Evolutionary conservation across 2,329 filamentous ascomycete genomes (phyloP), one percentile per base, ranked within the genome.

Genomic region (Cladosporium phlei): DNA sequence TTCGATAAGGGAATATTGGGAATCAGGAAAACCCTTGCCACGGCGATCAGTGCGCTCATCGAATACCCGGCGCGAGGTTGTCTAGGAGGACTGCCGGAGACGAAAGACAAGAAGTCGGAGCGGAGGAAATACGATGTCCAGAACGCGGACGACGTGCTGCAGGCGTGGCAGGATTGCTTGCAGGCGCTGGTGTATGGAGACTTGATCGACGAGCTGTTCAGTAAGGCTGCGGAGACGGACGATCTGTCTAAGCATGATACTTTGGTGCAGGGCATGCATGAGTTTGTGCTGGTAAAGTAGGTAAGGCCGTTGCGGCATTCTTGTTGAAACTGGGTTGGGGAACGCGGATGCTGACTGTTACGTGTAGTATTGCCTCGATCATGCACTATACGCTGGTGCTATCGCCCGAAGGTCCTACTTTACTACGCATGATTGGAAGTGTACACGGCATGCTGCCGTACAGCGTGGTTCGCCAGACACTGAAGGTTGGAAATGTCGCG

Each of bases 1-100:
- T 91, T 89, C 59, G 86, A 91, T 63, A 88, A 88, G 65, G 86
- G 84, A 11, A 74, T 80, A 0, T 67, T 91, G 54, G 86, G 86
- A 1, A 81, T 82, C 49, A 74, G 86, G 42, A 89, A 88, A 68
- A 86, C 83, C 16, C 67, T 91, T 38, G 79, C 86, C 0, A 88
- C 86, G 5, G 85, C 83, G 0, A 75, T 82, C 8, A 84, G 83
- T 27, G 78, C 80, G 5, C 65, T 90, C 47, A 72, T 87, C 45
- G 86, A 89, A 66, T 80, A 82, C 59, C 69, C 86, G 10, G 80
- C 79, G 0, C 70, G 85, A 51, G 86, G 83, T 5, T 71, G 78
- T 25, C 66, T 88, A 11, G 83, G 79, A 0, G 85, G 85, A 0
- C 73, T 80, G 47, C 70, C 71, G 1, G 30, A 48, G 25, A 66